Evolutionary conservation across 371 early-diverging fungal genomes (phyloP).

Genomic region (Apophysomyces ossiformis): DNA sequence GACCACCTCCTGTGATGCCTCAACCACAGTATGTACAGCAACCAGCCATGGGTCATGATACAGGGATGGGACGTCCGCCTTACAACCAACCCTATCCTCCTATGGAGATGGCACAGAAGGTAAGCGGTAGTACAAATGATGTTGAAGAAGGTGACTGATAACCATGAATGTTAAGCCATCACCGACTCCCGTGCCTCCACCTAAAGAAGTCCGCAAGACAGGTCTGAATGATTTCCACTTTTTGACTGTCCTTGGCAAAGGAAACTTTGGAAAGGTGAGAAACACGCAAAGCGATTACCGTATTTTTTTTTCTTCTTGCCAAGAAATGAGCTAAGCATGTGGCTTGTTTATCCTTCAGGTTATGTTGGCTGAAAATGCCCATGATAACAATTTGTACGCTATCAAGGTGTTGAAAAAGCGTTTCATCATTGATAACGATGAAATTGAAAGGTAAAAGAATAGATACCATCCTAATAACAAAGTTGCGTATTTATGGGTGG

Average conservation of each 20-base stretch:
- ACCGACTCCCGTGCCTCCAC: slow-evolving; percentile 20
- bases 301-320: no score
- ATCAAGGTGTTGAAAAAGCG: slow-evolving; percentile 99
- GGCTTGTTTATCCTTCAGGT: slow-evolving; percentile 55
- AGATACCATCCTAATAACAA: slow-evolving; percentile 71
- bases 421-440: slow-evolving; percentile 92
- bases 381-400: slow-evolving; percentile 84
- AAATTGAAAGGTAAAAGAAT: slow-evolving; percentile 72
- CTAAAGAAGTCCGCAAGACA: slow-evolving; percentile 22
- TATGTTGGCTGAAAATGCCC: slow-evolving; percentile 94
- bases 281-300: background rate
- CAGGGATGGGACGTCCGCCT: slow-evolving; percentile 18
- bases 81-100: slow-evolving; percentile 12
- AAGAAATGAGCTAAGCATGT: background rate
- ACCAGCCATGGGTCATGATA: slow-evolving; percentile 1
- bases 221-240: slow-evolving; percentile 88
- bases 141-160: background rate
- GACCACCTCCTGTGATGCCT: slow-evolving; percentile 14
- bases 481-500: slow-evolving; percentile 68
- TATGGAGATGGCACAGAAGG: slow-evolving; percentile 11
- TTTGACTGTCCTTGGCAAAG: slow-evolving; percentile 94
- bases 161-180: slow-evolving; percentile 15
- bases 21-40: slow-evolving; percentile 18
- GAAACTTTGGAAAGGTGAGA: slow-evolving; percentile 95
- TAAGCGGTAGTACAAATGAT: slow-evolving; percentile 1